A percentile compares a stretch with the other conserved stretches of the same genome.
These are phyloP conservation scores for Eucalyptus marginata DNA, from an alignment of 345 rosid genomes.

Conservation along the genomic window DNA sequence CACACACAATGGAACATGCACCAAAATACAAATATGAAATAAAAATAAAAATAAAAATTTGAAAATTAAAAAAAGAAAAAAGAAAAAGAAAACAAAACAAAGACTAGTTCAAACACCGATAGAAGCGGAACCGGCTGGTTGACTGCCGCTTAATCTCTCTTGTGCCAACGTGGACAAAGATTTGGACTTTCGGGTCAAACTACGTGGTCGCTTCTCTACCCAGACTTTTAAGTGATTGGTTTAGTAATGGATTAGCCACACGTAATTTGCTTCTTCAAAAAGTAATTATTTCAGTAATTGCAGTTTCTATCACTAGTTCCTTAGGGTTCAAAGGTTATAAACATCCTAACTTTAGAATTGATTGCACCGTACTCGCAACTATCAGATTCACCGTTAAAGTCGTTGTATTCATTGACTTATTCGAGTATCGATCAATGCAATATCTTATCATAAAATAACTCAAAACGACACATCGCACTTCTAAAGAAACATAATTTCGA, in stretches of 20 bases:
- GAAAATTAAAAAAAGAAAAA: background rate
- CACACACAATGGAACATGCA: background rate
- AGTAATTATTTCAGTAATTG: background rate
- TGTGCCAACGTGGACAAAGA: background rate
- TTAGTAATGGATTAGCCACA: background rate
- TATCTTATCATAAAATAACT: background rate
- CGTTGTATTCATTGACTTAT: accelerated
- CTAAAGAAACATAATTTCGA: background rate
- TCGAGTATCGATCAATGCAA: background rate
- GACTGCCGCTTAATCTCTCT: background rate
- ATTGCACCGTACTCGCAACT: accelerated
- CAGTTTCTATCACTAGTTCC: background rate
- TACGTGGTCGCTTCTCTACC: slow-evolving; percentile 5
- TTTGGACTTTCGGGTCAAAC: slow-evolving; percentile 8
- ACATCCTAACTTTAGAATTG: background rate
- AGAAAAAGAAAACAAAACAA: background rate
- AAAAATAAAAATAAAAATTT: background rate
- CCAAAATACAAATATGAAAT: background rate
- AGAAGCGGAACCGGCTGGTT: background rate
- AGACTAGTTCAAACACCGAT: background rate
- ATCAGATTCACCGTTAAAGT: accelerated
- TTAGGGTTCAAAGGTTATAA: background rate
- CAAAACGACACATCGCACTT: accelerated
- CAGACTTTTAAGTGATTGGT: background rate
- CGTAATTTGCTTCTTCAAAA: background rate